Base-by-base conservation (phyloP, 2,329 filamentous ascomycete genomes). In the Diaporthe velutina region DNA sequence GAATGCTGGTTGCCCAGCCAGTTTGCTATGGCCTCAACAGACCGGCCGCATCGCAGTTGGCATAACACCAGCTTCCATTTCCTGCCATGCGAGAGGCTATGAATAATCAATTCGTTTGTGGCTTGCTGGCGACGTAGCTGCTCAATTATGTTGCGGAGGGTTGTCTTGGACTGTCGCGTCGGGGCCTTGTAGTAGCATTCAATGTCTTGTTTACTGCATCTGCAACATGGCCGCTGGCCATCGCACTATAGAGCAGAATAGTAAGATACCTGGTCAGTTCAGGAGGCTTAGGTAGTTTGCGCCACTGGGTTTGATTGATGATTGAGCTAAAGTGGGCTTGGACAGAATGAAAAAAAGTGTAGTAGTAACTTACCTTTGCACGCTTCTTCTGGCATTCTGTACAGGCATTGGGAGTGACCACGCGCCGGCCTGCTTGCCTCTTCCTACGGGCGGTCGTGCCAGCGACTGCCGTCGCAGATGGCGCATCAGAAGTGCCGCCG, bases 91-190 rank as follows among this genome's bases (percentile, higher is more conserved):
- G 84, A 81, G 61, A 93, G 85, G 13, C 90, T 90, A 4, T 86
- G 83, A 38, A 93, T 83, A 66, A 93, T 86, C 40, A 86, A 86
- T 35, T 92, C 88, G 80, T 83, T 90, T 57, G 87, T 87, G 30
- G 86, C 87, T 78, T 91, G 88, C 55, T 88, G 87, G 22, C 85
- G 85, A 64, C 88, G 88, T 45, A 93, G 82, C 35, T 82, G 82
- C 71, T 92, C 91, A 75, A 92, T 90, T 78, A 92, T 90, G 78
- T 83, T 84, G 58, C 91, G 87, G 7, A 93, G 85, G 70, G 88
- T 87, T 75, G 92, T 90, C 76, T 93, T 93, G 15, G 90, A 92
- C 77, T 92, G 90, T 58, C 91, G 90, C 7, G 92, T 87, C 0
- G 90, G 91, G 10, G 91, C 80, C 77, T 92, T 90, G 82, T 93